Conservation (phyloP, 331 rosid species). For the Saraca asoca region DNA sequence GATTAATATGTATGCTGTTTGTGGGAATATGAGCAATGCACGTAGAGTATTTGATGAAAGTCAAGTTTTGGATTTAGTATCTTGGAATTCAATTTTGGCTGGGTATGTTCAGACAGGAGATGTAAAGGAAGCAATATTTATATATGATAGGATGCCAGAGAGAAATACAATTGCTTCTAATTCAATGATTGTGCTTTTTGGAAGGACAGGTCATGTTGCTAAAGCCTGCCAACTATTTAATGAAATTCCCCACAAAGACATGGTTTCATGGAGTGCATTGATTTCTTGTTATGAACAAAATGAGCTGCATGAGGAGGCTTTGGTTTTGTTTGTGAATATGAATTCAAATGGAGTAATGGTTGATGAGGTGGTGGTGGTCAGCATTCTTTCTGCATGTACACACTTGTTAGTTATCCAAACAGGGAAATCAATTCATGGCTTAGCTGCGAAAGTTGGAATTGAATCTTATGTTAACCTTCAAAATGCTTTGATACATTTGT, state of each 20-base stretch:
- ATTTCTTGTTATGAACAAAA: conserved; percentile 60
- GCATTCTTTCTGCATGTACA: conserved; percentile 56
- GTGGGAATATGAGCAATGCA: conserved; percentile 46
- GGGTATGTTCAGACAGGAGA: conserved; percentile 52
- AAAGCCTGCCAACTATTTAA: conserved; percentile 49
- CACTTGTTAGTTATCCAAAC: conserved; percentile 24
- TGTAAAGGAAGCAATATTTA: conserved; percentile 44
- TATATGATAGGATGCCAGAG: conserved; percentile 48
- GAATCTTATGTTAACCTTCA: conserved; percentile 57
- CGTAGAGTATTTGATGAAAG: conserved; percentile 56
- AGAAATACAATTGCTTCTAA: conserved; percentile 59
- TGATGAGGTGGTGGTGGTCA: conserved; percentile 62
- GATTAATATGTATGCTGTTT: conserved; percentile 55
- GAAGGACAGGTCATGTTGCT: conserved; percentile 42
- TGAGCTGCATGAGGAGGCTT: conserved; percentile 46
- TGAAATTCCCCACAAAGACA: conserved; percentile 48
- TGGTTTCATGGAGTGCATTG: conserved; percentile 67
- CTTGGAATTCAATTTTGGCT: conserved; percentile 64
- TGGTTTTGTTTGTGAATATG: conserved; percentile 49
- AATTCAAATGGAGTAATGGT: conserved; percentile 40
- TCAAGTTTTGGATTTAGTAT: conserved; percentile 48
- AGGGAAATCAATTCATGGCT: conserved; percentile 51
- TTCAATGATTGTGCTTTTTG: conserved; percentile 61
- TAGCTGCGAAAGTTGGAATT: conserved; percentile 54
- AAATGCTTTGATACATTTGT: conserved; percentile 63